A percentile compares a stretch with the other conserved stretches of the same genome.
phyloP scores from a whole-genome alignment of 2,329 filamentous ascomycete species.

The Xylariaceae sp. region DNA sequence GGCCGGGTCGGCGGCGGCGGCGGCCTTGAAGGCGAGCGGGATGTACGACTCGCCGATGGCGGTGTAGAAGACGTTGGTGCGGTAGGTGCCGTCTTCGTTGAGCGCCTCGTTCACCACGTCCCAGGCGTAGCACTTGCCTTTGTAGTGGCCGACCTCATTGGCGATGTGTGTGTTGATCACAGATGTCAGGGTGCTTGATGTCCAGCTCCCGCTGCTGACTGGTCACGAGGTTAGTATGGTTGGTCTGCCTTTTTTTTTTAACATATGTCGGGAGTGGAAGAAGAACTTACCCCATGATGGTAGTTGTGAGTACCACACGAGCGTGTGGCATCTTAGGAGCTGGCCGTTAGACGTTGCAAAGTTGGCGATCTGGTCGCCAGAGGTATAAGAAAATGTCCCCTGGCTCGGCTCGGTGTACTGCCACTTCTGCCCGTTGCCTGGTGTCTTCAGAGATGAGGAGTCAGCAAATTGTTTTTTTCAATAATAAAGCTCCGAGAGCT shows the following conservation, averaged over 20 bases:
- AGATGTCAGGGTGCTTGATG: conserved; percentile 60
- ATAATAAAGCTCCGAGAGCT: neutral
- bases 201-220: conserved; percentile 56
- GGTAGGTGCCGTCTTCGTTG: conserved; percentile 62
- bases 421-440: conserved; percentile 71
- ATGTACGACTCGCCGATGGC: conserved; percentile 64
- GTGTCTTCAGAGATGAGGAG: conserved; percentile 47
- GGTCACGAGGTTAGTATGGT: conserved; percentile 32
- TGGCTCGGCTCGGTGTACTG: conserved; percentile 64
- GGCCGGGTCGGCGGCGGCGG: conserved; percentile 58
- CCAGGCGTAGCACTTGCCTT: conserved; percentile 67
- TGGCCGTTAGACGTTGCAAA: conserved; percentile 56
- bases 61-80: conserved; percentile 60
- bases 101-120: conserved; percentile 71
- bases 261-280: neutral
- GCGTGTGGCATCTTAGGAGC: conserved; percentile 68
- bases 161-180: conserved; percentile 67
- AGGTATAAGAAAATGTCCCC: conserved; percentile 63
- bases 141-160: conserved; percentile 63
- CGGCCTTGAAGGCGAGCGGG: conserved; percentile 62
- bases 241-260: conserved; percentile 5
- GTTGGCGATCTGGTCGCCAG: conserved; percentile 60
- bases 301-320: conserved; percentile 36
- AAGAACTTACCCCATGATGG: conserved; percentile 23
- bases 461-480: neutral